Evolutionary conservation across 1,284 basidiomycete species (phyloP).

Genomic region (Quambalaria eucalypti): DNA sequence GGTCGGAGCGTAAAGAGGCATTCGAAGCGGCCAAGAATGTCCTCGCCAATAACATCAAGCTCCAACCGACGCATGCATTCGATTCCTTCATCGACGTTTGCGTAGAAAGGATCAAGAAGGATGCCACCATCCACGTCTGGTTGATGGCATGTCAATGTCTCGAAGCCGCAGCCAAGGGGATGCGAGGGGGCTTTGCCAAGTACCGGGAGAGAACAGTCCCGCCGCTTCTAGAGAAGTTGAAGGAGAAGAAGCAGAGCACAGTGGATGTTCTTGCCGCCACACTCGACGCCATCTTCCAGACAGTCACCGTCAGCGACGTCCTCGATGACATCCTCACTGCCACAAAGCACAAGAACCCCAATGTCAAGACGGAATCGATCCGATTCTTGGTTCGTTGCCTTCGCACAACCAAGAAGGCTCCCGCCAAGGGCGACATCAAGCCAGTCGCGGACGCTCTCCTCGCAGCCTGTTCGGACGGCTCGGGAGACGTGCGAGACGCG

Average conservation of each 20-base stretch:
- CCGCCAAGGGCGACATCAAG: slow-evolving; percentile 70
- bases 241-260: slow-evolving; percentile 84
- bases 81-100: slow-evolving; percentile 66
- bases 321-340: slow-evolving; percentile 72
- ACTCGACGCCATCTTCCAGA: slow-evolving; percentile 78
- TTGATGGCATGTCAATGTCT: slow-evolving; percentile 77
- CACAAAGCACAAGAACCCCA: slow-evolving; percentile 85
- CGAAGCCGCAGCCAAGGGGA: slow-evolving; percentile 74
- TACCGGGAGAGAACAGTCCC: slow-evolving; percentile 68
- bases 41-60: slow-evolving; percentile 64
- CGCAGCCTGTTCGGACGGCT: slow-evolving; percentile 71
- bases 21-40: slow-evolving; percentile 72
- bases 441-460: slow-evolving; percentile 71
- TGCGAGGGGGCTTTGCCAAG: slow-evolving; percentile 62
- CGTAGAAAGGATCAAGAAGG: slow-evolving; percentile 71
- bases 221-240: slow-evolving; percentile 77
- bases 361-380: slow-evolving; percentile 86
- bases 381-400: slow-evolving; percentile 80
- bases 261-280: slow-evolving; percentile 80
- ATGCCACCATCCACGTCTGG: slow-evolving; percentile 93
- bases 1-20: slow-evolving; percentile 86
- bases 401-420: slow-evolving; percentile 56
- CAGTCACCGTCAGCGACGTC: slow-evolving; percentile 64
- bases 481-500: slow-evolving; percentile 80
- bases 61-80: slow-evolving; percentile 62